Percentiles rank a stretch among this genome's conserved stretches.
Conservation (phyloP, 2,329 filamentous ascomycete genomes). For the Purpureocillium takamizusanense region DNA sequence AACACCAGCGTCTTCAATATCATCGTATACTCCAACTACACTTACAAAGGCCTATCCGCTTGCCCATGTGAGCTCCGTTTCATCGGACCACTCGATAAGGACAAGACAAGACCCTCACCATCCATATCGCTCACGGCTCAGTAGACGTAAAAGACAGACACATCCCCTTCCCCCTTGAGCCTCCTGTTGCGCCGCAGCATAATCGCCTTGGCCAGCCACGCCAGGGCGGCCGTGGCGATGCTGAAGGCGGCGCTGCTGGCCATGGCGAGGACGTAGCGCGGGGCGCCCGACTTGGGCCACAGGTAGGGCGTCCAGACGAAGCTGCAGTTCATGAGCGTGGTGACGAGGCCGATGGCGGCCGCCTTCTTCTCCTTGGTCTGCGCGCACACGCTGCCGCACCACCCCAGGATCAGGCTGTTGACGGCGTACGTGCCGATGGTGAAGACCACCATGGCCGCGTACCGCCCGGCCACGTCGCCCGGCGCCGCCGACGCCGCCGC, state of each 20-base stretch:
- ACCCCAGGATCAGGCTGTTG: conserved; percentile 27
- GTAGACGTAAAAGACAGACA: no score
- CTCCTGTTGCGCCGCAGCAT: no score
- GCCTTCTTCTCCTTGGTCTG: conserved; percentile 36
- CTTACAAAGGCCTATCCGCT: no score
- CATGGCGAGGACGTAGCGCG: conserved; percentile 30
- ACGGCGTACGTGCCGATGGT: conserved; percentile 22
- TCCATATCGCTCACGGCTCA: no score
- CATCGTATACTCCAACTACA: no score
- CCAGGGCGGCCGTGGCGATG: no score
- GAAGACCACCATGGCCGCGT: conserved; percentile 21
- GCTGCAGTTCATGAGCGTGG: conserved; percentile 13
- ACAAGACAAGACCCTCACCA: no score
- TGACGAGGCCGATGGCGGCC: conserved; percentile 24
- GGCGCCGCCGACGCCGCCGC: conserved; percentile 12
- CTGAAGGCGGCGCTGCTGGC: not conserved
- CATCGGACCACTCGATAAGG: no score
- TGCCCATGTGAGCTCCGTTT: no score
- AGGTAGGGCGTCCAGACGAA: conserved; percentile 35
- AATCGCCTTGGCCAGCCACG: no score
- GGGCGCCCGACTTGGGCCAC: conserved; percentile 27
- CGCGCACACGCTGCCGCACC: conserved; percentile 17
- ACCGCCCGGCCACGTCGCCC: conserved; percentile 15
- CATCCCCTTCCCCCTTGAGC: no score
- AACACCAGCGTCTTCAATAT: no score